Conservation (phyloP, 1,284 basidiomycete species). For the Puccinia coronata region DNA sequence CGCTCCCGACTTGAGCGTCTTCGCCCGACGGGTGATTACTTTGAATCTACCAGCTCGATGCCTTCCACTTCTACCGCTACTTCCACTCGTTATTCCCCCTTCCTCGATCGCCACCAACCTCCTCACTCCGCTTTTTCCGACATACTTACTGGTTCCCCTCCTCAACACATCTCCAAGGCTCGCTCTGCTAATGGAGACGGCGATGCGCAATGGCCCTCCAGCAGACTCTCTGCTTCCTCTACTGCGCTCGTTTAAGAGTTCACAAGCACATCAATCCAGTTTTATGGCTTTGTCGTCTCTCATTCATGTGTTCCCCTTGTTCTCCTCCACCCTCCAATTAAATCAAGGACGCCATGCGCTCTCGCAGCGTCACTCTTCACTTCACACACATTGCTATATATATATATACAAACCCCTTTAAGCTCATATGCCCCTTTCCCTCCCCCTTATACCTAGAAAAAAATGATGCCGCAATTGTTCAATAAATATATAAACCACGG, state of each 20-base stretch:
- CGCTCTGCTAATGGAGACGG: constrained; percentile 24
- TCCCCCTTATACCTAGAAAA: neutral
- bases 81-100: constrained; percentile 32
- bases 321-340: neutral
- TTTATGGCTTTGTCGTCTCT: neutral
- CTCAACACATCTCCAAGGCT: constrained; percentile 31
- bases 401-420: neutral
- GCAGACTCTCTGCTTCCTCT: constrained; percentile 3
- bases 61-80: constrained; percentile 22
- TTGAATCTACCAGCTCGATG: constrained; percentile 10
- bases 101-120: constrained; percentile 24
- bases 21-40: constrained; percentile 23
- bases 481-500: neutral
- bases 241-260: neutral
- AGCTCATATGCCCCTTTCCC: neutral
- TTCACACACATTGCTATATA: neutral
- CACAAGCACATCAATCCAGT: too few species aligned
- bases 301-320: too few species aligned
- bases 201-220: constrained; percentile 10
- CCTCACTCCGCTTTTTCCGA: constrained; percentile 40
- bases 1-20: constrained; percentile 34
- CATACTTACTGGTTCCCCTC: constrained; percentile 27
- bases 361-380: neutral
- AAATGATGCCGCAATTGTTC: neutral
- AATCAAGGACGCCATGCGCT: neutral